Base-by-base conservation (phyloP, 2,329 filamentous ascomycete genomes). In the Rhynchosporium secalis region DNA sequence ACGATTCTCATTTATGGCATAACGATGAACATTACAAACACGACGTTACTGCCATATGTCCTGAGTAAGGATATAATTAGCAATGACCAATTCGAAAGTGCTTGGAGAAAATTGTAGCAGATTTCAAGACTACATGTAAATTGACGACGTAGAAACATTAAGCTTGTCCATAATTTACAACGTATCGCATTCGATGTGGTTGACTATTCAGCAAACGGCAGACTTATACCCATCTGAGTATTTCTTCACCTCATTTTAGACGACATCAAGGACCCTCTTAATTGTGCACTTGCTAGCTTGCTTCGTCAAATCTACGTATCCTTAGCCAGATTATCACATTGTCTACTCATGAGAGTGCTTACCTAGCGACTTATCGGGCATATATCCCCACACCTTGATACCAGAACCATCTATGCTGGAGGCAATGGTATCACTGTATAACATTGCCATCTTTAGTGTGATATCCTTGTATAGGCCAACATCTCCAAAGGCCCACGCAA, bases 281-380 rank as follows among this genome's bases (percentile, higher is more conserved):
- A 41, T 10, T 41, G 38, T 41, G 3, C 8, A 9, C 1, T 3
- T 4, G 10, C 38, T 41, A 15, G 15, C 15, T 9, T 15, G 10
- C 38, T 12, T 41, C 10, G 8, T 41, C 3, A 3, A 12, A 3
- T 5, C 38, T 41, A 41, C 10, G 38, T 12, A 3, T 3, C 15
- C 10, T 41, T 15, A 41, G 38, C 38, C 8, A 41, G 10, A 15
- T 41, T 10, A 6, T 10, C 10, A 41, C 10, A 41, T 41, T 9
- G 38, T 41, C 10, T 15, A 41, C 15, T 41, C 10, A 41, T 3
- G 38, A 41, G 10, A 41, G 15, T 20, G 20, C 20, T 20, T 20
- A 41, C 48, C 48, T 33, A 36, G 33, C 12, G n/a, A n/a, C 31
- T 51, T 51, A 51, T 36, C 48, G n/a, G 48, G 48, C 29, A 51